Evolutionary conservation across 805 yeast species (phyloP), one percentile per base, ranked within the genome.

Genomic region (Sugiyamaella lignohabitans): DNA sequence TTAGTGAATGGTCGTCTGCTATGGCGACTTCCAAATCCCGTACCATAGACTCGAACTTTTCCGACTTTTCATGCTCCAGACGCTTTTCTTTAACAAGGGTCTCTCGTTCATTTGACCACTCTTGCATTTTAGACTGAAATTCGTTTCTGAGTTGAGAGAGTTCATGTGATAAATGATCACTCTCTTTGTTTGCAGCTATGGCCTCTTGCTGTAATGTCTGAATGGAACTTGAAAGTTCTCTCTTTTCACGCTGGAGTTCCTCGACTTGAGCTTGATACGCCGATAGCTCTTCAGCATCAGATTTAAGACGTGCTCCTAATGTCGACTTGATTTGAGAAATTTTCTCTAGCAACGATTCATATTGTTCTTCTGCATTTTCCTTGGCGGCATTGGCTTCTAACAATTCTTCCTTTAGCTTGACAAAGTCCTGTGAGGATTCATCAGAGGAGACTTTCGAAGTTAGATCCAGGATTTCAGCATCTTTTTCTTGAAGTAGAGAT

Each of bases 381-480:
- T 74, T 61, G 40, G 67, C 69, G 16, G 71, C 75, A 30, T 34
- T 19, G 1, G 76, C 70, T 3, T 66, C 68, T 11, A 45, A 86
- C 17, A 85, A 66, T 54, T 83, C 85, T n/a, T n/a, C n/a, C n/a
- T n/a, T n/a, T n/a, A n/a, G n/a, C n/a, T n/a, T n/a, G n/a, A n/a
- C n/a, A n/a, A n/a, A n/a, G 2, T 62, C 65, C 58, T 84, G 82
- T 0, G 87, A 69, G 48, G 77, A 82, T 58, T 84, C 32, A 8
- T 8, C 14, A 27, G 32, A 82, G 86, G 8, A 8, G 8, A 14
- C 14, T 27, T 8, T 8, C 11, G 32, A 27, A 27, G 32, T 8
- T 14, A 27, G 14, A 8, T 8, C 8, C 8, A 27, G 32, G 8
- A 27, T 27, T 27, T 27, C 14, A 27, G 8, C 14, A 27, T 27